Conservation (phyloP, 2,329 filamentous ascomycete species). For the Fulvia fulva region DNA sequence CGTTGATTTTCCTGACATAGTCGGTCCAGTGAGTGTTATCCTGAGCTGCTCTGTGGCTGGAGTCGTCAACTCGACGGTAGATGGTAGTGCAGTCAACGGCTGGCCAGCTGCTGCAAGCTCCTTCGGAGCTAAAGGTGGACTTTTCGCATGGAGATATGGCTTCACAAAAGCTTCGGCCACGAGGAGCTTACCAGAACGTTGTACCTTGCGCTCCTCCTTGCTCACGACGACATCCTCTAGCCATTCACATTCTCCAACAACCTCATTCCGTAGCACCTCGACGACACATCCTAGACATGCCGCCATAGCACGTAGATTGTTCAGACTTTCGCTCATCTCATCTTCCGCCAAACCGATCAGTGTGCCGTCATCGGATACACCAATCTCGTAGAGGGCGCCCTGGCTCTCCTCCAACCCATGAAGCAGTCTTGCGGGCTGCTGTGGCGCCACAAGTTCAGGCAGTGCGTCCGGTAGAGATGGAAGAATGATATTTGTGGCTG, state of each 20-base stretch:
- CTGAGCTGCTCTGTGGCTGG: constrained; percentile 66
- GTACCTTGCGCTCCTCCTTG: constrained; percentile 21
- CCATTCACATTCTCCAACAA: constrained; percentile 83
- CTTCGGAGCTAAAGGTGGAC: constrained; percentile 15
- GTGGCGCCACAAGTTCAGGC: constrained; percentile 56
- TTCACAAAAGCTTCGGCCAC: constrained; percentile 89
- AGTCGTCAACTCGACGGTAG: constrained; percentile 15
- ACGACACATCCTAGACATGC: constrained; percentile 84
- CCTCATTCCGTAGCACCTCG: constrained; percentile 74
- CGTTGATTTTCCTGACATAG: constrained; percentile 88
- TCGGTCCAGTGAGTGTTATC: constrained; percentile 82
- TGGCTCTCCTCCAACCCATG: constrained; percentile 87
- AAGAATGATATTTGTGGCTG: constrained; percentile 68
- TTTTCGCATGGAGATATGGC: constrained; percentile 51
- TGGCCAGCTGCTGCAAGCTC: neutral
- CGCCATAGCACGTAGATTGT: constrained; percentile 84
- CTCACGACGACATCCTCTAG: constrained; percentile 40
- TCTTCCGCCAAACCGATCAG: constrained; percentile 84
- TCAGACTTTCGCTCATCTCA: constrained; percentile 86
- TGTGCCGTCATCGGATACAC: constrained; percentile 89
- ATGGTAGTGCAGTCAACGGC: constrained; percentile 10
- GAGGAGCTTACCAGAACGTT: constrained; percentile 60
- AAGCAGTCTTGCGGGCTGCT: constrained; percentile 52
- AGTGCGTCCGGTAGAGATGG: constrained; percentile 67
- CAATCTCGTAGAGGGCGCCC: constrained; percentile 93